Evolutionary conservation across 2,329 filamentous ascomycete species (phyloP).

Genomic region (Aspergillus oerlinghausenensis): DNA sequence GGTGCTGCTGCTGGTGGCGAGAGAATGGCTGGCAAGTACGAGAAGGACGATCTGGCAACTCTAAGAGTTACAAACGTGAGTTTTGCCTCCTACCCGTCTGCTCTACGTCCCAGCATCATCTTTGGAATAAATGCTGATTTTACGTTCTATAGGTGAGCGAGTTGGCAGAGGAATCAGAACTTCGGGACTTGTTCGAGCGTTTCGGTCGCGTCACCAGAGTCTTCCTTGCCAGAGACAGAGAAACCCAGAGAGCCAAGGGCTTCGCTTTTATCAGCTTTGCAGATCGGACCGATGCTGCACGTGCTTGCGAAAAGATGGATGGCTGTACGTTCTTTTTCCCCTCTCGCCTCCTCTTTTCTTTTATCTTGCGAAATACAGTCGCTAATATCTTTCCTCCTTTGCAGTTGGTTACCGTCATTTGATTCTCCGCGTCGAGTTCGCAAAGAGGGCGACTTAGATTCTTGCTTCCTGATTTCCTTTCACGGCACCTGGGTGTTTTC

Average conservation of each 20-base stretch:
- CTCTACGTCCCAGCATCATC: not conserved
- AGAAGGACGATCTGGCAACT: slow-evolving; percentile 93
- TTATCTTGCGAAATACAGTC: not conserved
- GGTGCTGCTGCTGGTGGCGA: slow-evolving; percentile 59
- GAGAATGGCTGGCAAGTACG: slow-evolving; percentile 88
- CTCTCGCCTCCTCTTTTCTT: slow-evolving; percentile 1
- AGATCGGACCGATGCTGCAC: slow-evolving; percentile 81
- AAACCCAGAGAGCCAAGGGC: slow-evolving; percentile 93
- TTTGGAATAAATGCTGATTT: slow-evolving; percentile 2
- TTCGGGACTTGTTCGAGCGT: slow-evolving; percentile 96
- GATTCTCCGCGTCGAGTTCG: slow-evolving; percentile 51
- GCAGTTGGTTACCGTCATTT: slow-evolving; percentile 50
- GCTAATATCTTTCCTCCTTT: slow-evolving; percentile 20
- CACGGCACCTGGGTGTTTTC: slow-evolving; percentile 29
- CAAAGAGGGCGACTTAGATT: slow-evolving; percentile 42
- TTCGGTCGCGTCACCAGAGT: slow-evolving; percentile 96
- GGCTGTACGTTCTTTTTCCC: slow-evolving; percentile 57
- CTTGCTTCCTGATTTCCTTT: slow-evolving; percentile 19
- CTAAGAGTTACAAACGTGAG: slow-evolving; percentile 95
- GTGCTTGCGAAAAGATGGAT: slow-evolving; percentile 96
- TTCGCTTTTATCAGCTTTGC: slow-evolving; percentile 98
- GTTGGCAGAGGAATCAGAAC: slow-evolving; percentile 91
- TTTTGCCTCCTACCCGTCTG: slow-evolving; percentile 21
- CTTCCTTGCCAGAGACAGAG: slow-evolving; percentile 95
- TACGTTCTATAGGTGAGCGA: slow-evolving; percentile 68